Conservation (phyloP, 73 alveolate species). For the Stentor roeselii region DNA sequence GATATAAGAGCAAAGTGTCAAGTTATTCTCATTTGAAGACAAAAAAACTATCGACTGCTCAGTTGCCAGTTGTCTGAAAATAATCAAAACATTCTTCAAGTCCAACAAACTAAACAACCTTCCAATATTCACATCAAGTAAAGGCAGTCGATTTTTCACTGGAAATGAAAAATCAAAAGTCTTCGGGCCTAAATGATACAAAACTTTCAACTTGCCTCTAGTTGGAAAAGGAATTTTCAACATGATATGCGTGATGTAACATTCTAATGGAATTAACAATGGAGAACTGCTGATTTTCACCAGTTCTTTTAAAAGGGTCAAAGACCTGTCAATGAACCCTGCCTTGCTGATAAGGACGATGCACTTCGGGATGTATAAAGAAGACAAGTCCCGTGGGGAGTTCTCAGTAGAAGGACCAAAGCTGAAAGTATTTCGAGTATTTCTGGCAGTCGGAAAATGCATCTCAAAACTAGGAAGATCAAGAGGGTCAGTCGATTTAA, state of each 20-base stretch:
- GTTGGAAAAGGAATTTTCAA: constrained; percentile 10
- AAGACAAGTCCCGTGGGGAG: not conserved
- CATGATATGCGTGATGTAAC: not conserved
- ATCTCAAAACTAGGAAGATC: not conserved
- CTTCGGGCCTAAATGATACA: not conserved
- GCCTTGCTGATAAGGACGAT: not conserved
- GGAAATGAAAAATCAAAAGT: constrained; percentile 1
- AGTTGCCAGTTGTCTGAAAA: not conserved
- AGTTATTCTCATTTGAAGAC: not conserved
- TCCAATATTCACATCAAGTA: constrained; percentile 15
- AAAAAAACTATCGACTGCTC: constrained; percentile 18
- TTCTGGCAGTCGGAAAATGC: not conserved
- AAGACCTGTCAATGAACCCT: not conserved
- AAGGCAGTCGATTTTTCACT: constrained; percentile 7
- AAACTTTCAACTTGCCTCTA: not conserved
- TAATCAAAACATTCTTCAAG: not conserved
- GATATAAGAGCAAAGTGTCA: constrained; percentile 6
- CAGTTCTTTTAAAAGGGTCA: not conserved
- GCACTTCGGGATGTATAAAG: not conserved
- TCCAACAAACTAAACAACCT: not conserved
- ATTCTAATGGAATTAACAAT: not conserved
- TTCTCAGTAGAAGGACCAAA: not conserved
- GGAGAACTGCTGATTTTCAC: not conserved
- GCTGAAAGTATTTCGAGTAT: constrained; percentile 7
- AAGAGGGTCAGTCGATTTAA: not conserved